These are phyloP conservation scores for Bryoerythrophyllum caledonicum DNA, from an alignment of 225 moss, liverwort and hornwort genomes.

Conservation along the genomic window DNA sequence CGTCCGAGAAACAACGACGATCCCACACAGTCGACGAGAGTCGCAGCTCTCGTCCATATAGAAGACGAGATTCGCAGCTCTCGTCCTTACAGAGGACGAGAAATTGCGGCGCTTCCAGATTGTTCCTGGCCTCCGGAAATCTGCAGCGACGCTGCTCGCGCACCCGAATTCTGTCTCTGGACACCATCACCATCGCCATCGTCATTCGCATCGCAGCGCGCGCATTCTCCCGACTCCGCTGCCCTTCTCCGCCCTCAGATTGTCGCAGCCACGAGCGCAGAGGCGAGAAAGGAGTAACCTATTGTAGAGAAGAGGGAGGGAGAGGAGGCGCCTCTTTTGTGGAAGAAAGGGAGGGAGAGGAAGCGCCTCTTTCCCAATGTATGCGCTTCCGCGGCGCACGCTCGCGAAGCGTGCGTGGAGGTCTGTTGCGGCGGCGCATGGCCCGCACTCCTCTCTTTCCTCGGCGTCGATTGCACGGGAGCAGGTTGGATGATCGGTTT, in stretches of 20 bases:
- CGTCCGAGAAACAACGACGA: no score
- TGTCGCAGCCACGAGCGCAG: neutral
- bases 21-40: neutral
- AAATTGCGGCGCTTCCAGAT: neutral
- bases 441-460: conserved; percentile 35
- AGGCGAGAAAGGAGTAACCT: neutral
- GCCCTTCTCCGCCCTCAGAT: neutral
- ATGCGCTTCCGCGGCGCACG: conserved; percentile 43
- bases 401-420: conserved; percentile 46
- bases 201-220: neutral
- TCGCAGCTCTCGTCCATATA: neutral
- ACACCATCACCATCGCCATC: neutral
- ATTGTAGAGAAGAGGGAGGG: neutral
- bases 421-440: conserved; percentile 31
- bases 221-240: neutral
- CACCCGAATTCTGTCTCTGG: neutral
- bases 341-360: neutral
- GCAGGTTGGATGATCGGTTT: conserved; percentile 20
- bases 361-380: conserved; percentile 20
- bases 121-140: neutral
- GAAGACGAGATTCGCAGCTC: neutral
- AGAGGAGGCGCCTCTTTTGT: neutral
- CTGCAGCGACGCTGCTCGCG: neutral
- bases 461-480: conserved; percentile 22
- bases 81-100: neutral